A percentile compares a stretch with the other conserved stretches of the same genome.
Evolutionary conservation across 2,329 filamentous ascomycete genomes (phyloP).

Genomic region (Arthrobotrys pseudoclavata): DNA sequence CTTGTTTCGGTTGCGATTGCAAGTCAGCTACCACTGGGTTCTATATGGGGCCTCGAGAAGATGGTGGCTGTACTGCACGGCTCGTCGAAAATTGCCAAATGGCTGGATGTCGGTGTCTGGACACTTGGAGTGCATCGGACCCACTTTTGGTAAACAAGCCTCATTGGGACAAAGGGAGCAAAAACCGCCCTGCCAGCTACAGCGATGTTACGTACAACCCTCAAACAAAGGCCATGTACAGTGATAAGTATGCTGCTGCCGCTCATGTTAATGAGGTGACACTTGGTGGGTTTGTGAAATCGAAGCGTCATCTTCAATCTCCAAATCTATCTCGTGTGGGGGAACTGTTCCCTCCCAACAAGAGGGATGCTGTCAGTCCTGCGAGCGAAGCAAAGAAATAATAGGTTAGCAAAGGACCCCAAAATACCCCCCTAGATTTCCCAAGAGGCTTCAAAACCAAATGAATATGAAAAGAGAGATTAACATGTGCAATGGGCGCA

Average conservation of each 20-base stretch:
- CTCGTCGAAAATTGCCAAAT: constrained; percentile 33
- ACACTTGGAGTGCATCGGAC: neutral
- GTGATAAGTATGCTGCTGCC: constrained; percentile 23
- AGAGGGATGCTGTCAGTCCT: neutral
- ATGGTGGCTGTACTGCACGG: constrained; percentile 18
- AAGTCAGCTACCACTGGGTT: constrained; percentile 7
- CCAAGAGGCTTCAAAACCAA: neutral
- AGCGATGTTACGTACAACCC: constrained; percentile 28
- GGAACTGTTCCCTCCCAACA: neutral
- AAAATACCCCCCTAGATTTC: neutral
- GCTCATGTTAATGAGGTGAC: constrained; percentile 27
- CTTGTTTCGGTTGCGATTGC: constrained; percentile 46
- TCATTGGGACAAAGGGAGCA: neutral
- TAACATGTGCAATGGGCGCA: neutral
- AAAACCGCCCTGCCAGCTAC: neutral
- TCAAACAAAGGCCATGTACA: constrained; percentile 21
- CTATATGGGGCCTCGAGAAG: constrained; percentile 7
- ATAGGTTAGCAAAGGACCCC: neutral
- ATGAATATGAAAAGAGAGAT: neutral
- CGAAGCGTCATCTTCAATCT: neutral
- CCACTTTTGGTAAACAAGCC: constrained; percentile 26
- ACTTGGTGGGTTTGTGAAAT: neutral
- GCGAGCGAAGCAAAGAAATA: neutral
- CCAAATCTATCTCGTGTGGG: neutral
- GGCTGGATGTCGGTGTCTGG: constrained; percentile 39